These are phyloP conservation scores for Forsythia suspensa DNA, from an alignment of 257 asterid genomes.

Conservation along the genomic window DNA sequence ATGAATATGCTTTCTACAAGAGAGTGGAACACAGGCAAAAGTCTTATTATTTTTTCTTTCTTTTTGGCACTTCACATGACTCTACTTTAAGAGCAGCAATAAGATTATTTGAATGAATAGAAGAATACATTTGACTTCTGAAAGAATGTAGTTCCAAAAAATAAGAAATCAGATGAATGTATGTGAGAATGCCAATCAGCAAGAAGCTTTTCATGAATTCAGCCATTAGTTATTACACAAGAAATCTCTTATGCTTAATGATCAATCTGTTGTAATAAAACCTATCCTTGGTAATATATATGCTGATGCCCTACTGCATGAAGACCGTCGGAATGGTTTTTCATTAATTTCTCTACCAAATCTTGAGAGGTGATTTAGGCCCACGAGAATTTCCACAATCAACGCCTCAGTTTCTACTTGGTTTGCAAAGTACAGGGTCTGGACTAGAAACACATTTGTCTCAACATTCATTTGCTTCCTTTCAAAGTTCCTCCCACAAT, in stretches of 20 bases:
- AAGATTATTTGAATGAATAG: not conserved
- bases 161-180: not conserved
- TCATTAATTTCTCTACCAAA: conserved; percentile 36
- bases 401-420: not conserved
- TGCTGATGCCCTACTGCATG: conserved; percentile 37
- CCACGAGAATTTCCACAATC: not conserved
- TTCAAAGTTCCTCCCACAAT: not conserved
- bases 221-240: not conserved
- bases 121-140: not conserved
- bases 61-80: not conserved
- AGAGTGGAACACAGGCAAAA: no score
- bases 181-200: not conserved
- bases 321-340: conserved; percentile 39
- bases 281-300: conserved; percentile 25
- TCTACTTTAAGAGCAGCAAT: not conserved
- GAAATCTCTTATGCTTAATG: not conserved
- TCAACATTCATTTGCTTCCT: not conserved
- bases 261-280: not conserved
- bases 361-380: not conserved
- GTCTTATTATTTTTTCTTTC: no score
- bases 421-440: not conserved
- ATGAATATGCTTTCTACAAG: no score
- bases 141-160: no score
- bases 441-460: not conserved
- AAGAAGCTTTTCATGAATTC: not conserved